Conservation (phyloP, 192 early-diverging fungal species). For the Backusella circina region DNA sequence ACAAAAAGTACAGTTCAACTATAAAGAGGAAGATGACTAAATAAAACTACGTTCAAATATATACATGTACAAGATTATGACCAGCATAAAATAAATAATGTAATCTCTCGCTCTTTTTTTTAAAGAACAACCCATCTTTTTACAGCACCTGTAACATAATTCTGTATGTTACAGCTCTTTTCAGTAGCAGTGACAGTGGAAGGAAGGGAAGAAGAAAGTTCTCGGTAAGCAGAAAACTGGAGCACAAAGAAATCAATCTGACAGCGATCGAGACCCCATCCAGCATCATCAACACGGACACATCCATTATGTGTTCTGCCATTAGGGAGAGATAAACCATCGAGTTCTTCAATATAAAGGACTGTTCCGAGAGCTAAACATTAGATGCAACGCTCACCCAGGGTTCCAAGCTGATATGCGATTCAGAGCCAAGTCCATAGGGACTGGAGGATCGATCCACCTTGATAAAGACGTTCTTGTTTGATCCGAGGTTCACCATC, state of each 20-base stretch:
- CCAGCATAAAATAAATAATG: too few relatives aligned
- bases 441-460: slow-evolving; percentile 20
- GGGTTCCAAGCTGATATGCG: slow-evolving; percentile 26
- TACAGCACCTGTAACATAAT: slow-evolving; percentile 14
- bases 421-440: slow-evolving; percentile 18
- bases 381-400: slow-evolving; percentile 40
- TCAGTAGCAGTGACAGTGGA: background rate
- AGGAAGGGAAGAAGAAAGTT: background rate
- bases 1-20: too few relatives aligned
- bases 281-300: slow-evolving; percentile 36
- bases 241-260: slow-evolving; percentile 33
- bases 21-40: too few relatives aligned
- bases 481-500: slow-evolving; percentile 21
- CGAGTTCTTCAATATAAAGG: slow-evolving; percentile 30
- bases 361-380: slow-evolving; percentile 24
- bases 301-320: slow-evolving; percentile 41
- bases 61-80: too few relatives aligned
- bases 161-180: slow-evolving; percentile 10
- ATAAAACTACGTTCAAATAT: too few relatives aligned
- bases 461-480: background rate
- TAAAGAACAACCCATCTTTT: slow-evolving; percentile 15
- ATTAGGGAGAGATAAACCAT: slow-evolving; percentile 28
- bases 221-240: slow-evolving; percentile 8
- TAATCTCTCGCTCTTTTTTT: too few relatives aligned
- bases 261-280: slow-evolving; percentile 27